phyloP scores from a whole-genome alignment of 495 filamentous ascomycete species.

The Penicillium parvum region DNA sequence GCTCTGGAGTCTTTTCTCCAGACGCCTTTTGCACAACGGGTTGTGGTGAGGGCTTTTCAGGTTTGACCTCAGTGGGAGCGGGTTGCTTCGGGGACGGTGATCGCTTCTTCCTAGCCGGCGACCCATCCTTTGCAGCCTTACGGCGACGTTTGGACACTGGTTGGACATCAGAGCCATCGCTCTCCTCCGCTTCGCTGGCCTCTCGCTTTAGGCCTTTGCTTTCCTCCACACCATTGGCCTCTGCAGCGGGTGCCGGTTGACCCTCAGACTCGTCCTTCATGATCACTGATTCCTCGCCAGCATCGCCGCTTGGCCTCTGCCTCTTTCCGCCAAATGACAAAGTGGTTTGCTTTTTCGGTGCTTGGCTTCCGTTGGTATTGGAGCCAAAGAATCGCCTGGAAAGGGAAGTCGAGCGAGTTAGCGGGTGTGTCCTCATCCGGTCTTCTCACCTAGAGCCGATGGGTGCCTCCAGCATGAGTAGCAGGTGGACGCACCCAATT shows the following conservation, averaged over 20 bases:
- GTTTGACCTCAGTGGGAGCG: constrained; percentile 18
- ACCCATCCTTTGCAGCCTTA: constrained; percentile 16
- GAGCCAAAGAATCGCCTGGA: constrained; percentile 44
- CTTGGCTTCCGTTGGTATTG: constrained; percentile 31
- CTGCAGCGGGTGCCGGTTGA: constrained; percentile 9
- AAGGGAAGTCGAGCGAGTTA: constrained; percentile 1
- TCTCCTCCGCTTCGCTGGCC: constrained; percentile 36
- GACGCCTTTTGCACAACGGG: constrained; percentile 30
- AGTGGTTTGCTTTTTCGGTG: constrained; percentile 68
- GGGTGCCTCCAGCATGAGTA: neutral
- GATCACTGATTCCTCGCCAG: constrained; percentile 19
- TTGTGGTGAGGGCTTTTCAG: constrained; percentile 20
- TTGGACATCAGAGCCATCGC: constrained; percentile 48
- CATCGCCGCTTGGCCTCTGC: constrained; percentile 23
- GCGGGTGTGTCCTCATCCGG: neutral
- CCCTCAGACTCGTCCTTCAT: constrained; percentile 26
- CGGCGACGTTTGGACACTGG: constrained; percentile 45
- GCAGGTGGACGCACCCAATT: constrained; percentile 63
- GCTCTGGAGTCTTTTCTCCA: constrained; percentile 32
- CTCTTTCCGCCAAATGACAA: constrained; percentile 55
- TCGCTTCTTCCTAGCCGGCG: constrained; percentile 2
- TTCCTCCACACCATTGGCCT: constrained; percentile 4
- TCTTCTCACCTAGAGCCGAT: neutral
- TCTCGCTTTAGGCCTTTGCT: constrained; percentile 34
- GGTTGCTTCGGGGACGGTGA: constrained; percentile 17